A percentile compares a stretch with the other conserved stretches of the same genome.
phyloP scores from a whole-genome alignment of 805 yeast genomes.

The Hanseniaspora thailandica region DNA sequence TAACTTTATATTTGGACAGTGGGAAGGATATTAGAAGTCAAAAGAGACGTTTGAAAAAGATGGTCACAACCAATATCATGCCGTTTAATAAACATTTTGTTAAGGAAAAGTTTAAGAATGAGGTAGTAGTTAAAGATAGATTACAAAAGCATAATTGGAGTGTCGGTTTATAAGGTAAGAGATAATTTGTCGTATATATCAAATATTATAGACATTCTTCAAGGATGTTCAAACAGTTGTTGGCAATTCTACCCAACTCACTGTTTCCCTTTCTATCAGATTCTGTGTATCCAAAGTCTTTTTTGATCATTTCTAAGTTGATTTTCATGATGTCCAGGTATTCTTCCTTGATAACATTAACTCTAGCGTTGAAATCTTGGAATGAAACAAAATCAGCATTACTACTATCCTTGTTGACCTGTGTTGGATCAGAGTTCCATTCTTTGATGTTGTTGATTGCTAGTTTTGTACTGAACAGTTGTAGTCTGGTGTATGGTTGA shows the following conservation, averaged over 20 bases:
- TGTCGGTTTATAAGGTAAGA: not conserved
- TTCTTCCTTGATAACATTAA: conserved; percentile 2
- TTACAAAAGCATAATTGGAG: not conserved
- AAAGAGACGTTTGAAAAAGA: not conserved
- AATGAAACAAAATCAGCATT: conserved; percentile 3
- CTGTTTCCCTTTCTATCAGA: conserved; percentile 8
- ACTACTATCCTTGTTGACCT: not conserved
- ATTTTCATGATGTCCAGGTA: conserved; percentile 4
- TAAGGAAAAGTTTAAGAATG: not conserved
- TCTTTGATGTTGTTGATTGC: conserved; percentile 9
- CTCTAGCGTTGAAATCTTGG: conserved; percentile 14
- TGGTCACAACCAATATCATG: not conserved
- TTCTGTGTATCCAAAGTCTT: conserved; percentile 7
- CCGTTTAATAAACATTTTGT: not conserved
- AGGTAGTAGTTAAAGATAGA: not conserved
- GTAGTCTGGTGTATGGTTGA: conserved; percentile 12
- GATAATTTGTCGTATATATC: not conserved
- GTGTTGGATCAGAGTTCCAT: not conserved
- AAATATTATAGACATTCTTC: conserved; percentile 1
- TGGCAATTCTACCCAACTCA: conserved; percentile 12
- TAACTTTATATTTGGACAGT: not conserved
- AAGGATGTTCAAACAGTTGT: conserved; percentile 11
- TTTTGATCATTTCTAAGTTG: conserved; percentile 13
- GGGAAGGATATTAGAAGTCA: not conserved
- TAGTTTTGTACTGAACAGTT: conserved; percentile 7